These are phyloP conservation scores for Datisca glomerata DNA, from an alignment of 306 rosid genomes.

Conservation along the genomic window DNA sequence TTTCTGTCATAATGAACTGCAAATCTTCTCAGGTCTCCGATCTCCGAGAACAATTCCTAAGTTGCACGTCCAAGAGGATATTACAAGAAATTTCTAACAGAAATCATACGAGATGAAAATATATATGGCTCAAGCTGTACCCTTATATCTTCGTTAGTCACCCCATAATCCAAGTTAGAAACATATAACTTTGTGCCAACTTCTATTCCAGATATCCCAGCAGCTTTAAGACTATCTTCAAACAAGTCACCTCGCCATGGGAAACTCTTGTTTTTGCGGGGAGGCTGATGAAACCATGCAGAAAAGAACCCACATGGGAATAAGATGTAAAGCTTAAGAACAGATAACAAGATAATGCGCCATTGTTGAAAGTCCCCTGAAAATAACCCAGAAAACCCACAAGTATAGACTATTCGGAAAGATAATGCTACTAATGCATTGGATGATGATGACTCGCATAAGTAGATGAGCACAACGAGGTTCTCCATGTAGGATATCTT, in stretches of 20 bases:
- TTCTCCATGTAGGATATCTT: constrained; percentile 55
- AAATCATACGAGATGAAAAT: constrained; percentile 35
- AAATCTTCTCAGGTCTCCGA: constrained; percentile 77
- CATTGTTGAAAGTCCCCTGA: constrained; percentile 79
- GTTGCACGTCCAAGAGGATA: constrained; percentile 53
- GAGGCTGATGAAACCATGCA: constrained; percentile 81
- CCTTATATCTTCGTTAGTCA: constrained; percentile 97
- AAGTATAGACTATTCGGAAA: constrained; percentile 44
- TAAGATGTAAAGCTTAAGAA: constrained; percentile 72
- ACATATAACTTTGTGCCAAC: constrained; percentile 84
- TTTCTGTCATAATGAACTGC: constrained; percentile 87
- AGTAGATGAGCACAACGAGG: constrained; percentile 46
- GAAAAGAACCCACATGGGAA: constrained; percentile 72
- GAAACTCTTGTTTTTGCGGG: constrained; percentile 71
- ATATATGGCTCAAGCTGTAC: constrained; percentile 46
- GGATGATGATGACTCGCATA: constrained; percentile 30
- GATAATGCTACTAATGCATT: constrained; percentile 34
- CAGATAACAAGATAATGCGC: constrained; percentile 52
- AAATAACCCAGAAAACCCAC: constrained; percentile 57
- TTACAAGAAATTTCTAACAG: constrained; percentile 28
- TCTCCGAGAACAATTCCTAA: constrained; percentile 94
- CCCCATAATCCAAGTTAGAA: constrained; percentile 93
- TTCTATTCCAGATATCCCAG: constrained; percentile 83
- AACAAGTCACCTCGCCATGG: constrained; percentile 87
- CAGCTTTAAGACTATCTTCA: constrained; percentile 96